Conservation (phyloP, 441 rosid species). For the Adansonia rubrostipa region DNA sequence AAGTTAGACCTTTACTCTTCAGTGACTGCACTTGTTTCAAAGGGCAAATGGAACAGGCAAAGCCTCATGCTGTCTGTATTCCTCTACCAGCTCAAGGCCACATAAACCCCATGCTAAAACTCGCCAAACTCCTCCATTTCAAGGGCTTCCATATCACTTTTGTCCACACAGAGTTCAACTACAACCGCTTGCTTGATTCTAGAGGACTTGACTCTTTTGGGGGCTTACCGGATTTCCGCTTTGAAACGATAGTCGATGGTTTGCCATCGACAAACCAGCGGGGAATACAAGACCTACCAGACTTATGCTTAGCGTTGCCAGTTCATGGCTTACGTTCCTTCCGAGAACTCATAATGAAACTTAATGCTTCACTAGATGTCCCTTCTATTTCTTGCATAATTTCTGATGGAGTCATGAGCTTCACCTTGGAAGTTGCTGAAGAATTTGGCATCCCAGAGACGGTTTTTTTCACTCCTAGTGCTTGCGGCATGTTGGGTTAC, state of each 20-base stretch:
- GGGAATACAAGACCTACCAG: constrained; percentile 11
- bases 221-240: constrained; percentile 5
- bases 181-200: constrained; percentile 23
- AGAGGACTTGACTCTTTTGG: constrained; percentile 2
- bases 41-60: constrained; percentile 18
- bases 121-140: constrained; percentile 33
- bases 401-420: constrained; percentile 25
- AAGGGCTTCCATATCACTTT: constrained; percentile 38
- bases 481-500: constrained; percentile 29
- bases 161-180: constrained; percentile 30
- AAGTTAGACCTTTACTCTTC: not conserved
- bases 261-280: constrained; percentile 11
- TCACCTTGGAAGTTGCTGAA: constrained; percentile 24
- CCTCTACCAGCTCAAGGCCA: constrained; percentile 39
- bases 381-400: constrained; percentile 31
- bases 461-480: constrained; percentile 27
- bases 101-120: constrained; percentile 32
- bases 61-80: constrained; percentile 33
- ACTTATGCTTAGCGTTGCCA: constrained; percentile 10
- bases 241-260: constrained; percentile 27
- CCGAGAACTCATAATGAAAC: constrained; percentile 23
- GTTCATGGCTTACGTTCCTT: constrained; percentile 25
- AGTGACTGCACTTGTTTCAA: constrained; percentile 17
- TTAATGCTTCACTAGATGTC: constrained; percentile 2
- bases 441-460: constrained; percentile 25